Base-by-base conservation (phyloP, 306 rosid genomes). In the Pachyrhizus erosus region DNA sequence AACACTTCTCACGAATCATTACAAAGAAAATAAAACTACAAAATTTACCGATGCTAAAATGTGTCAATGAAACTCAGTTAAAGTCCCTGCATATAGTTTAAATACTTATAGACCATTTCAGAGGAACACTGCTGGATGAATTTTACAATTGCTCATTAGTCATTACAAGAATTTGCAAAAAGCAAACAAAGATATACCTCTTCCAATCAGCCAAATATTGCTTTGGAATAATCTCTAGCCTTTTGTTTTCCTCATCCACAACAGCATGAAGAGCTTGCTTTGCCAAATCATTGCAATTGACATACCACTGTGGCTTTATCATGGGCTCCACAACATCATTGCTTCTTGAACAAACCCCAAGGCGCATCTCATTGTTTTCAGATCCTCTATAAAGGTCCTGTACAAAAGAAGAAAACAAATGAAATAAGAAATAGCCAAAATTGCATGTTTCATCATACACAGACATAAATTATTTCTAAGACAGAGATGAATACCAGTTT, bases 291-390 rank as follows among this genome's bases (percentile, higher is more conserved):
- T 73, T 83, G 87, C 98, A 92, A 81, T 34, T 92, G 69, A 96
- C 96, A 76, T 93, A 96, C 98, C 99, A 96, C 17, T 92, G 97
- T 40, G 96, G 99, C 86, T 92, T 96, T 87, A 96, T 92, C 91
- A 96, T 70, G 70, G 99, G 98, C 87, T 96, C 98, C 72, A 96
- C 87, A 78, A 93, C 98, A 87, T 92, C 99, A 86, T 91, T 90
- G 86, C 87, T 96, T 89, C 99, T 92, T 81, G 97, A 93, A 89
- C 98, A 93, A 13, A 89, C 77, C 46, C 98, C 98, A 76, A 96
- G 97, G 67, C 96, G 93, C 99, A 96, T 96, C 81, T 93, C 99
- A 83, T 96, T 96, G 83, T 84, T 87, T 81, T 90, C 91, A 70
- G 92, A 93, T 81, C 94, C 98, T 88, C 89, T 89, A 80, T 89